A percentile compares a stretch with the other conserved stretches of the same genome.
Evolutionary conservation across 345 rosid genomes (phyloP).

Genomic region (Arabidopsis arenosa): DNA sequence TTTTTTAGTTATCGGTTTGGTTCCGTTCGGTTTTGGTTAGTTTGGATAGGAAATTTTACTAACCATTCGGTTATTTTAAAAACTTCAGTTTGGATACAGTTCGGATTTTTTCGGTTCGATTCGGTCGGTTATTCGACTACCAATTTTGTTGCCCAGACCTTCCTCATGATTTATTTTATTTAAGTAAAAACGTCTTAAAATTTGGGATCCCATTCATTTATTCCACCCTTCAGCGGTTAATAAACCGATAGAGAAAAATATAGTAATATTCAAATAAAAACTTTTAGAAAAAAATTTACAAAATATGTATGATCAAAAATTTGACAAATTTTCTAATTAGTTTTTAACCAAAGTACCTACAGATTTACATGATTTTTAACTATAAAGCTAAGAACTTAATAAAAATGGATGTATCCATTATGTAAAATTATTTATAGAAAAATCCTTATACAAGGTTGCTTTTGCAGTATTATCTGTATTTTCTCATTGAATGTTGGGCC

Average conservation of each 20-base stretch:
- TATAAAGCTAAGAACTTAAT: not conserved
- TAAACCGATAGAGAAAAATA: not conserved
- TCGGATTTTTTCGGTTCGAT: too few species aligned
- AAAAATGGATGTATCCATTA: not conserved
- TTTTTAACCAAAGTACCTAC: not conserved
- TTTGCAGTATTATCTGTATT: constrained; percentile 36
- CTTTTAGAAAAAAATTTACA: not conserved
- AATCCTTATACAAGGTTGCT: not conserved
- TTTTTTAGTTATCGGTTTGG: too few species aligned
- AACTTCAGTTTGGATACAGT: too few species aligned
- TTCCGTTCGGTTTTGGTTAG: too few species aligned
- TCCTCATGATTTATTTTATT: too few species aligned
- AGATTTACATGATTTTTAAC: not conserved
- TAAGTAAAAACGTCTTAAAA: not conserved
- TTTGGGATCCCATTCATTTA: not conserved
- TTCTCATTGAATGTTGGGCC: constrained; percentile 33
- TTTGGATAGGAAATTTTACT: too few species aligned
- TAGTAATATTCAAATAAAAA: not conserved
- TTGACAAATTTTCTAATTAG: not conserved
- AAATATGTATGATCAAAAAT: not conserved
- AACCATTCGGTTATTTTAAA: too few species aligned
- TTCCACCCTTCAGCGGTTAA: not conserved
- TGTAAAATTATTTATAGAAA: not conserved
- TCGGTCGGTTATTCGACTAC: too few species aligned
- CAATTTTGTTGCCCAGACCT: too few species aligned